phyloP scores from a whole-genome alignment of 2,329 filamentous ascomycete genomes.

The Fusarium miscanthi region DNA sequence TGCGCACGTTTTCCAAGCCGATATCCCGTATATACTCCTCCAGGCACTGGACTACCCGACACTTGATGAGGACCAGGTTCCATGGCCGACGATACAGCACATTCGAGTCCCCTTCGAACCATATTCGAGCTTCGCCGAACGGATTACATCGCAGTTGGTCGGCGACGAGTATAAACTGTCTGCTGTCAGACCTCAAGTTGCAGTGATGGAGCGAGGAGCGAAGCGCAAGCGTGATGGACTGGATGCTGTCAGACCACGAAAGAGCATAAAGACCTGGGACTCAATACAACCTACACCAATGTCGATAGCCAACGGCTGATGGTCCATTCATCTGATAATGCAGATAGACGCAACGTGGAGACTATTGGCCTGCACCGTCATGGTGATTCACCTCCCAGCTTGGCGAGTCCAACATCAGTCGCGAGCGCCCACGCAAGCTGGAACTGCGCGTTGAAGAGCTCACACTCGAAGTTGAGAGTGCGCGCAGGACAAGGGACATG shows the following conservation, averaged over 20 bases:
- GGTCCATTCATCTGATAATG: background rate
- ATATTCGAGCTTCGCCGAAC: background rate
- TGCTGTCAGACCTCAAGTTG: background rate
- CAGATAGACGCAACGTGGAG: background rate
- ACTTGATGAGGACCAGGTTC: accelerated
- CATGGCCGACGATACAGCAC: background rate
- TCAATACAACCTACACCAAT: background rate
- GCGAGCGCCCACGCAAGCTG: too few relatives aligned
- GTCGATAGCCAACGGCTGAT: background rate
- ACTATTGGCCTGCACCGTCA: background rate
- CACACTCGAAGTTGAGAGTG: too few relatives aligned
- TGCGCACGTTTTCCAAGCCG: background rate
- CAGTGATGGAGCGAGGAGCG: background rate
- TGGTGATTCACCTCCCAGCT: background rate
- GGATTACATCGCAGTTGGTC: background rate
- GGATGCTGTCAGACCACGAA: background rate
- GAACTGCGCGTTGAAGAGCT: too few relatives aligned
- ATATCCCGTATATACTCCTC: background rate
- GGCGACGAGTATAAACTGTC: too few relatives aligned
- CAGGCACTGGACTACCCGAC: background rate
- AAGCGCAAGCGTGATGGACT: background rate
- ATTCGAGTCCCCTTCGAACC: background rate
- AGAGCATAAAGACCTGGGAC: background rate
- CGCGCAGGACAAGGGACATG: too few relatives aligned
- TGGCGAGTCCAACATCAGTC: background rate